These are phyloP conservation scores for Albatrellus ellisii DNA, from an alignment of 768 basidiomycete genomes.

Conservation along the genomic window DNA sequence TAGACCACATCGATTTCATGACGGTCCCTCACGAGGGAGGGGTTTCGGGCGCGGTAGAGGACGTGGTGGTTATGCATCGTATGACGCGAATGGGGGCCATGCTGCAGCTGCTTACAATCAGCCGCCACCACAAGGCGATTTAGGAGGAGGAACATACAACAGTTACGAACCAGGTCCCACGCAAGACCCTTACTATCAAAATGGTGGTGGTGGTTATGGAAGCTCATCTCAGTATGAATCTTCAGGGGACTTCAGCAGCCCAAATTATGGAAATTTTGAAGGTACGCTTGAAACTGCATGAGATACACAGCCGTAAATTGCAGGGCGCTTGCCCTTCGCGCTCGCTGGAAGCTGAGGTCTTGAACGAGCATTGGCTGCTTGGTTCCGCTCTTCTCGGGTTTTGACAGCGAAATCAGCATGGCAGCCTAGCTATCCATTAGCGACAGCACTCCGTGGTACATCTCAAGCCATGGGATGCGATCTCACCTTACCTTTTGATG, in stretches of 20 bases:
- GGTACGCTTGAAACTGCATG: conserved; percentile 58
- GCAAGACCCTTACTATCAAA: conserved; percentile 60
- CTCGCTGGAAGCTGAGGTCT: conserved; percentile 9
- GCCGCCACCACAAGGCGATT: conserved; percentile 45
- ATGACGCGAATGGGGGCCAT: conserved; percentile 37
- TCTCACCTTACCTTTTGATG: too few relatives aligned
- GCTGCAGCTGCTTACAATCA: conserved; percentile 59
- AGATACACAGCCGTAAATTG: conserved; percentile 10
- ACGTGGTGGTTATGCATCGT: conserved; percentile 33
- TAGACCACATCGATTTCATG: conserved; percentile 28
- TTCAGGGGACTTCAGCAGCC: conserved; percentile 39
- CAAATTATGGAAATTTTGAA: conserved; percentile 57
- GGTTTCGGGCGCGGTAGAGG: conserved; percentile 68
- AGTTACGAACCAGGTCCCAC: conserved; percentile 46
- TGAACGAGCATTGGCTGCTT: too few relatives aligned
- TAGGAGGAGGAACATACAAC: conserved; percentile 56
- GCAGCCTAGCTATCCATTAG: too few relatives aligned
- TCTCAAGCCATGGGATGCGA: too few relatives aligned
- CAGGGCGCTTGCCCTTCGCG: conserved; percentile 5
- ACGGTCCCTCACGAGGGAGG: conserved; percentile 41
- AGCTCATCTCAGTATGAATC: conserved; percentile 39
- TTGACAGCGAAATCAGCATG: too few relatives aligned
- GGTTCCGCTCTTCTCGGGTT: too few relatives aligned
- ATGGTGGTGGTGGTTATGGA: conserved; percentile 42
- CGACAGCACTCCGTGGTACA: too few relatives aligned